These are phyloP conservation scores for Waitea zeae DNA, from an alignment of 1,284 basidiomycete genomes.

Conservation along the genomic window DNA sequence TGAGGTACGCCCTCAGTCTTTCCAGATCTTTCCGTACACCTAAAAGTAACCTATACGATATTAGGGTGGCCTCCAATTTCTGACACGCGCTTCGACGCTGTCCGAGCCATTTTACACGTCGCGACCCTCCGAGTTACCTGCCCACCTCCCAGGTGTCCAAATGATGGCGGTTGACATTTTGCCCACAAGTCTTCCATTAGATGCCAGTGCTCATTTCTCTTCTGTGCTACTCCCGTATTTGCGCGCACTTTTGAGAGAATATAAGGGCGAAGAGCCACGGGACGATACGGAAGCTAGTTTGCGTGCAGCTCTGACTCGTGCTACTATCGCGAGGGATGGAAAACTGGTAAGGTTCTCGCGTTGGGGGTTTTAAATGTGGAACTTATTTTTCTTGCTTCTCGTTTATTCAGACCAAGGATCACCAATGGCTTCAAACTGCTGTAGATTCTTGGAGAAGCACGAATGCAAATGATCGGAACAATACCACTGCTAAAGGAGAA, in stretches of 20 bases:
- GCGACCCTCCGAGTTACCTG: conserved; percentile 22
- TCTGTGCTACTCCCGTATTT: conserved; percentile 52
- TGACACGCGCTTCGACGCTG: conserved; percentile 57
- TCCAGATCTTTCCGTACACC: conserved; percentile 2
- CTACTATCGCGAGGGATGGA: conserved; percentile 56
- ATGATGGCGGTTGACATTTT: conserved; percentile 85
- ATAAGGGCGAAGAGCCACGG: conserved; percentile 11
- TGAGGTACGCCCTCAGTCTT: conserved; percentile 25
- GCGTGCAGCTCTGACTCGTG: conserved; percentile 35
- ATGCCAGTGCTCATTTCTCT: conserved; percentile 69
- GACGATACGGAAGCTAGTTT: conserved; percentile 12
- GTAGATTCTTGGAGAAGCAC: conserved; percentile 26
- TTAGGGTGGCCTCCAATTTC: conserved; percentile 74
- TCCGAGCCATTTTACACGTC: conserved; percentile 56
- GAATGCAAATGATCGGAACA: too few relatives aligned
- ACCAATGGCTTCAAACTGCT: conserved; percentile 40
- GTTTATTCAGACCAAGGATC: conserved; percentile 15
- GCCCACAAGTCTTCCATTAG: conserved; percentile 65
- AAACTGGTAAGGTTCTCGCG: too few relatives aligned
- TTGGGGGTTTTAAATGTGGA: too few relatives aligned
- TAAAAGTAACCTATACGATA: background rate
- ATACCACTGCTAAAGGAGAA: too few relatives aligned
- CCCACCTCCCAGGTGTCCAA: conserved; percentile 37
- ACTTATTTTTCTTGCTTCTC: too few relatives aligned
- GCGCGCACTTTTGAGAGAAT: conserved; percentile 28